phyloP scores from a whole-genome alignment of 768 basidiomycete genomes.

The Vararia minispora region DNA sequence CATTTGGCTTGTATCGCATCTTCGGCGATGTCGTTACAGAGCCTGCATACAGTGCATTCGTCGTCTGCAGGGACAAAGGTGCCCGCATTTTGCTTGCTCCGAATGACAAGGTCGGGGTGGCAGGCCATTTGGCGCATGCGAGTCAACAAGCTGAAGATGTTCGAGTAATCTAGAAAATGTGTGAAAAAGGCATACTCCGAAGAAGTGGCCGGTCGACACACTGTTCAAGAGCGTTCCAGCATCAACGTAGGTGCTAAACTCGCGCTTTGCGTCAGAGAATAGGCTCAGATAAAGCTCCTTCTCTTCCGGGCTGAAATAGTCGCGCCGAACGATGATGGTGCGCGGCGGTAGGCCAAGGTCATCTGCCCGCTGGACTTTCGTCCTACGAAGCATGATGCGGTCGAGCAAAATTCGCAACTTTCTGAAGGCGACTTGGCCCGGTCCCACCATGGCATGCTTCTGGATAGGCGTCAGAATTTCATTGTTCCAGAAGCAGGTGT shows the following conservation, averaged over 20 bases:
- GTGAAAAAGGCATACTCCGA: neutral
- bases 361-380: conserved; percentile 90
- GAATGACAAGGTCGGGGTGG: conserved; percentile 87
- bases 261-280: conserved; percentile 86
- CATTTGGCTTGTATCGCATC: conserved; percentile 94
- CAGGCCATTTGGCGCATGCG: conserved; percentile 96
- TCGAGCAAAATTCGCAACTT: conserved; percentile 85
- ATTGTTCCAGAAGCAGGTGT: conserved; percentile 95
- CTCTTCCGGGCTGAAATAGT: conserved; percentile 95
- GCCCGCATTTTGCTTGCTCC: conserved; percentile 68
- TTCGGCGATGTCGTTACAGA: conserved; percentile 97
- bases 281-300: conserved; percentile 89
- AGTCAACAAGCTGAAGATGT: conserved; percentile 86
- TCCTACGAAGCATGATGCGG: conserved; percentile 90
- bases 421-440: conserved; percentile 78
- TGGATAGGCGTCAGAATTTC: conserved; percentile 96
- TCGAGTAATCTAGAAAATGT: conserved; percentile 59
- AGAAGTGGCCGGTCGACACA: conserved; percentile 29
- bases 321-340: conserved; percentile 76
- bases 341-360: conserved; percentile 93
- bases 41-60: conserved; percentile 80
- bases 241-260: conserved; percentile 85
- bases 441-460: conserved; percentile 72
- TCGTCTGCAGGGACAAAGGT: conserved; percentile 48
- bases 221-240: conserved; percentile 89